phyloP scores from a whole-genome alignment of 495 filamentous ascomycete species.

The Lasiosphaeriaceae sp. region DNA sequence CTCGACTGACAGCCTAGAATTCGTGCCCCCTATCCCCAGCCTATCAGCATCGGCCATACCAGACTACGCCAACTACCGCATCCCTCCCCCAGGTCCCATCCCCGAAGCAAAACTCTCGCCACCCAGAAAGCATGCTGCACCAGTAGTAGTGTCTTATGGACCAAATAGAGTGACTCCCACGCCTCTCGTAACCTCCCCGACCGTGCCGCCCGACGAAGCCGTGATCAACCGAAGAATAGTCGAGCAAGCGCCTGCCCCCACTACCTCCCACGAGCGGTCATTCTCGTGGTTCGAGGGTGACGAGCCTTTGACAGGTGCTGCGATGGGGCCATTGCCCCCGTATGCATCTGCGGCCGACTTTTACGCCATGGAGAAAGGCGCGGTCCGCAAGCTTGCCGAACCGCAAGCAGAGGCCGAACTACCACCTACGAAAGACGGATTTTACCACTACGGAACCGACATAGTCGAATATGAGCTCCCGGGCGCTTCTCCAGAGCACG shows the following conservation, averaged over 20 bases:
- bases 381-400: constrained; percentile 26
- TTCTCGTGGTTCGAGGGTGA: constrained; percentile 21
- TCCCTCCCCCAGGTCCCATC: constrained; percentile 8
- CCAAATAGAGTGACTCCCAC: constrained; percentile 32
- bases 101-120: constrained; percentile 4
- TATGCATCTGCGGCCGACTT: constrained; percentile 29
- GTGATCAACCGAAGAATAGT: constrained; percentile 16
- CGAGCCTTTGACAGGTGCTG: constrained; percentile 11
- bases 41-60: constrained; percentile 16
- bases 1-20: constrained; percentile 19
- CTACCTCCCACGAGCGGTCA: constrained; percentile 9
- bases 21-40: constrained; percentile 16
- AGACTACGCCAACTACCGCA: constrained; percentile 20
- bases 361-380: constrained; percentile 30
- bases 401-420: constrained; percentile 29
- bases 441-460: constrained; percentile 20
- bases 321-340: constrained; percentile 26
- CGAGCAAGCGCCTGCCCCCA: neutral
- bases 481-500: constrained; percentile 19
- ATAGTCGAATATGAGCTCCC: constrained; percentile 29
- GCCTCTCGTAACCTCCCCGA: constrained; percentile 22
- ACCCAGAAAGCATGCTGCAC: constrained; percentile 12
- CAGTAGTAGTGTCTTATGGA: constrained; percentile 29
- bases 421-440: constrained; percentile 35
- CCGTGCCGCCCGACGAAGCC: constrained; percentile 26